Evolutionary conservation across 2,329 filamentous ascomycete genomes (phyloP), one percentile per base, ranked within the genome.

Genomic region (Claviceps sp.): DNA sequence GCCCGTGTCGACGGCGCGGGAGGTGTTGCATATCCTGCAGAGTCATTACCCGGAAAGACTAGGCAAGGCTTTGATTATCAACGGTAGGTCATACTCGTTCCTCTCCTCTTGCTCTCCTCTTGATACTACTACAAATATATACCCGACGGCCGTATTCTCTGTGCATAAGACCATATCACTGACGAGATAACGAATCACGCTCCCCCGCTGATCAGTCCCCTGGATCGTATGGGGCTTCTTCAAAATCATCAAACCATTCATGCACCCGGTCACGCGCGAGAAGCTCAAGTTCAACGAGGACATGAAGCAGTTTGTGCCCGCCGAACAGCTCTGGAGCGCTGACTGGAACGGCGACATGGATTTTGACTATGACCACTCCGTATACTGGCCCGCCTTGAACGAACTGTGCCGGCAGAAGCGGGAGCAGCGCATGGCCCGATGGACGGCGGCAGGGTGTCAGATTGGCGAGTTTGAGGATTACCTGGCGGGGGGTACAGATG

Each of bases 201-300:
- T 11, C 29, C 29, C 9, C 29, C 16, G 39, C 16, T 44, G 3
- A 38, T 52, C 56, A 91, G 87, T 95, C 47, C 91, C 91, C 0
- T 96, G 88, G 82, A 78, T 95, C 56, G 87, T 97, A 55, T 84
- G 80, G 67, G 86, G 86, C 49, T 98, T 98, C 77, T 95, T 97
- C 77, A 96, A 95, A 70, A 73, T 96, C 61, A 90, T 98, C 69
- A 89, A 82, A 4, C 89, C 91, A 40, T 96, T 98, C 70, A 95
- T 98, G 70, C 93, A 98, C 68, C 93, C 93, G 7, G 73, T 90
- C 61, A 98, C 93, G 9, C 82, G 86, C 53, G 83, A 93, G 63
- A 98, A 98, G 75, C 83, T 98, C 72, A 94, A 93, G 72, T 96
- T 95, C 77, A 96, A 97, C 73, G 89, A 95, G 67, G 86, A 94